Evolutionary conservation across 139 green algal genomes (phyloP).

Genomic region (Tetradesmus obliquus): DNA sequence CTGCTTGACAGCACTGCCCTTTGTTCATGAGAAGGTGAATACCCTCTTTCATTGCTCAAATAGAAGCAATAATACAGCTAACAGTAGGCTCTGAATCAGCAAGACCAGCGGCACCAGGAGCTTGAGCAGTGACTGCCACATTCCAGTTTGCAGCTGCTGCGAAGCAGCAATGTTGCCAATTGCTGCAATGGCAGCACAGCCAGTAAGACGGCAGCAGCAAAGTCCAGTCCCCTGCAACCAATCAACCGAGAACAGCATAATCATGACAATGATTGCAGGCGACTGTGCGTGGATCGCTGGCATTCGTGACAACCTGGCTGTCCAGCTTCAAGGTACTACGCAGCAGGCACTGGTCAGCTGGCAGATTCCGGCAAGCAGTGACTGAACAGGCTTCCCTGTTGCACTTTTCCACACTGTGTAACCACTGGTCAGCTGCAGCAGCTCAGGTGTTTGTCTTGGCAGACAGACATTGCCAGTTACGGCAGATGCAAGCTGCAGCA

Average conservation of each 20-base stretch:
- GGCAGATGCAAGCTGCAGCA: background rate
- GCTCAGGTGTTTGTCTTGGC: too few relatives aligned
- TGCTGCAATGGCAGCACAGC: too few relatives aligned
- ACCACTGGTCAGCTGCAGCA: too few relatives aligned
- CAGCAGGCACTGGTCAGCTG: background rate
- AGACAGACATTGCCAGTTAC: too few relatives aligned
- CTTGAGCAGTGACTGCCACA: background rate
- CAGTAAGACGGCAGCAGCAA: too few relatives aligned
- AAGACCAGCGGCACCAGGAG: background rate
- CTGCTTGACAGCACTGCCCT: background rate
- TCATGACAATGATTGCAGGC: background rate
- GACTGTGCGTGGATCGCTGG: background rate
- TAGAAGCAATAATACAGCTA: background rate
- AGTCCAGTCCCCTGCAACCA: too few relatives aligned
- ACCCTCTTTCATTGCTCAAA: background rate
- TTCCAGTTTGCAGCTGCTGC: background rate
- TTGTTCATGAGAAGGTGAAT: background rate
- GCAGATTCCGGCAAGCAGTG: too few relatives aligned
- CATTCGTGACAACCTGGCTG: background rate
- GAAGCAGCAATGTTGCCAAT: too few relatives aligned
- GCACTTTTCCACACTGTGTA: too few relatives aligned
- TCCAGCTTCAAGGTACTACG: constrained; percentile 7
- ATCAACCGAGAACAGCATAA: too few relatives aligned
- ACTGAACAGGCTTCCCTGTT: too few relatives aligned
- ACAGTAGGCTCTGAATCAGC: too few relatives aligned